phyloP scores from a whole-genome alignment of 2,329 filamentous ascomycete genomes.

The Alternaria sp. region DNA sequence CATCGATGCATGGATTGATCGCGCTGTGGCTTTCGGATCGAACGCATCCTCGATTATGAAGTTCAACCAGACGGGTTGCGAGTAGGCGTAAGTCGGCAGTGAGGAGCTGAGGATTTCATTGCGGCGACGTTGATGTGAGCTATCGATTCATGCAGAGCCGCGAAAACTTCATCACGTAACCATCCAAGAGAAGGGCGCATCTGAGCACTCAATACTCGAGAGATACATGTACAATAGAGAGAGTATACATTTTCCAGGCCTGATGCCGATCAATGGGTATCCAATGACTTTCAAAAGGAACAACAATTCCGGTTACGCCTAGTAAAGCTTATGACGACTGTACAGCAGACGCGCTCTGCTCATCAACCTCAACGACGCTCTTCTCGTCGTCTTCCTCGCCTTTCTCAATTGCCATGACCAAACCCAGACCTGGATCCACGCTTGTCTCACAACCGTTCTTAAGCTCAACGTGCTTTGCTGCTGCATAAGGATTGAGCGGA shows the following conservation, averaged over 20 bases:
- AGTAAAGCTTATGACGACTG: not conserved
- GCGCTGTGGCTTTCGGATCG: constrained; percentile 18
- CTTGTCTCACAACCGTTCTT: not conserved
- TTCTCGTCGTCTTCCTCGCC: not conserved
- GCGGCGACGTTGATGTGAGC: not conserved
- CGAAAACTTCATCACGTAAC: not conserved
- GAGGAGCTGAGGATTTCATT: not conserved
- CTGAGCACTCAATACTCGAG: not conserved
- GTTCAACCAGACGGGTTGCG: constrained; percentile 28
- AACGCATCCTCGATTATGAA: constrained; percentile 21
- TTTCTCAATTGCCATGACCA: not conserved
- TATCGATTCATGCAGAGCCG: not conserved
- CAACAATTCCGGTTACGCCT: not conserved
- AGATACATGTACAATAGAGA: not conserved
- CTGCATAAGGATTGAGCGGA: not conserved
- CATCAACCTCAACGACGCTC: not conserved
- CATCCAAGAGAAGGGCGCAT: not conserved
- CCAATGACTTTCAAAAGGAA: not conserved
- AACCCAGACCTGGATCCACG: not conserved
- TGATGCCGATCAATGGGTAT: not conserved
- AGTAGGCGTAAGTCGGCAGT: not conserved
- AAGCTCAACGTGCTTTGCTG: not conserved
- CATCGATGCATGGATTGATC: constrained; percentile 27
- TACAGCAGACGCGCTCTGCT: rapidly evolving
- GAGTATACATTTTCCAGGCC: not conserved